Base-by-base conservation (phyloP, 1,284 basidiomycete genomes). In the Ganoderma boninense region DNA sequence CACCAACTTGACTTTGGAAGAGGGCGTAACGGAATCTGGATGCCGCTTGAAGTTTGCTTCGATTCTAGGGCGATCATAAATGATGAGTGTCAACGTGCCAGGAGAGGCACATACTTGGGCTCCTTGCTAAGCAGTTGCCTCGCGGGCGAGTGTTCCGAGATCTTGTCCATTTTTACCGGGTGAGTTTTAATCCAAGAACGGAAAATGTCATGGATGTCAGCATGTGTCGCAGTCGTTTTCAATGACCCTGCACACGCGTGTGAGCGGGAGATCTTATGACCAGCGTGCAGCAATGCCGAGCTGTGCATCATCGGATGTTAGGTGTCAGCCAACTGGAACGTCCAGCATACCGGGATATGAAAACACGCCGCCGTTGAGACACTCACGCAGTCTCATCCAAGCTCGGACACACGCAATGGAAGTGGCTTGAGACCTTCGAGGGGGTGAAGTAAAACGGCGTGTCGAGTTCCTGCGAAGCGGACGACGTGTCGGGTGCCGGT, bases 401-500 rank as follows among this genome's bases (percentile, higher is more conserved):
- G 0, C 95, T 87, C 0, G 95, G 95, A n/a, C 90, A 93, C 26
- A 84, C 84, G 74, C 92, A 94, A 76, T 96, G 95, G 83, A 97
- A 97, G 72, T 90, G 87, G 68, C 96, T 92, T 0, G 95, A 88
- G 3, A 98, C 82, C 78, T 90, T 93, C 40, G 91, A 87, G 0
- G 96, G 95, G 0, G 96, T 97, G 79, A 99, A 99, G 84, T 96
- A 99, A 83, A 99, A 98, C 0, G 93, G 92, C 5, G 85, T 84
- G 16, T 89, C 83, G 13, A 97, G 83, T 84, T 97, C 96, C 95
- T 97, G 40, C 43, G 6, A 43, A 65, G 46, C 26, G 7, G 32
- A 3, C 35, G 20, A 29, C 49, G 8, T 23, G 49, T 20, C 29
- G 14, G n/a, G n/a, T n/a, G n/a, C n/a, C n/a, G 13, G 14, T 35